Conservation (phyloP, 441 rosid genomes). For the Erysimum cheiri region DNA sequence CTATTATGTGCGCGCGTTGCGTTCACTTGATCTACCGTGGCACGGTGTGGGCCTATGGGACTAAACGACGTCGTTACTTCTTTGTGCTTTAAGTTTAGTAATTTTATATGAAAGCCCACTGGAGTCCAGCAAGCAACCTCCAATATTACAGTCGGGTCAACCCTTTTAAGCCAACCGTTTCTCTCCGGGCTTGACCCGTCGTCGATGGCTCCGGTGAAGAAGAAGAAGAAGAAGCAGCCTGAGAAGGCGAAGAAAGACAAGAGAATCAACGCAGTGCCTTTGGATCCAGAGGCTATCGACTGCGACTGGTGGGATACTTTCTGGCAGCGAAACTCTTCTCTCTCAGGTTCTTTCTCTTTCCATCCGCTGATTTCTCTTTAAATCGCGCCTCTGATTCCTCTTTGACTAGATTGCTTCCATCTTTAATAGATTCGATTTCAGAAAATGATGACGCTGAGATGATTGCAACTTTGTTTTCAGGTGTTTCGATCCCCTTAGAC, state of each 20-base stretch:
- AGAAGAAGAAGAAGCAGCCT: conserved; percentile 49
- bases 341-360: conserved; percentile 57
- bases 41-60: too few relatives aligned
- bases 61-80: too few relatives aligned
- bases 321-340: conserved; percentile 78
- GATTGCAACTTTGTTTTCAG: conserved; percentile 37
- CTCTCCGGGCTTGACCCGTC: neutral
- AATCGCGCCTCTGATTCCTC: neutral
- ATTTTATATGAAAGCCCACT: neutral
- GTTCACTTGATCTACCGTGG: too few relatives aligned
- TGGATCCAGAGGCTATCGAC: conserved; percentile 73
- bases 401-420: conserved; percentile 1
- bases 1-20: too few relatives aligned
- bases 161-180: neutral
- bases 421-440: neutral
- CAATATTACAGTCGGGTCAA: neutral
- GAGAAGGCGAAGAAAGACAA: conserved; percentile 56
- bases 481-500: conserved; percentile 52
- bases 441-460: conserved; percentile 3
- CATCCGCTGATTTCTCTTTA: neutral
- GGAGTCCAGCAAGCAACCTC: neutral
- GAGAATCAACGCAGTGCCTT: conserved; percentile 50
- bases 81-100: too few relatives aligned
- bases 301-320: conserved; percentile 94
- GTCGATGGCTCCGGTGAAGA: conserved; percentile 64